Conservation (phyloP, 768 basidiomycete species). For the Suillus subaureus region DNA sequence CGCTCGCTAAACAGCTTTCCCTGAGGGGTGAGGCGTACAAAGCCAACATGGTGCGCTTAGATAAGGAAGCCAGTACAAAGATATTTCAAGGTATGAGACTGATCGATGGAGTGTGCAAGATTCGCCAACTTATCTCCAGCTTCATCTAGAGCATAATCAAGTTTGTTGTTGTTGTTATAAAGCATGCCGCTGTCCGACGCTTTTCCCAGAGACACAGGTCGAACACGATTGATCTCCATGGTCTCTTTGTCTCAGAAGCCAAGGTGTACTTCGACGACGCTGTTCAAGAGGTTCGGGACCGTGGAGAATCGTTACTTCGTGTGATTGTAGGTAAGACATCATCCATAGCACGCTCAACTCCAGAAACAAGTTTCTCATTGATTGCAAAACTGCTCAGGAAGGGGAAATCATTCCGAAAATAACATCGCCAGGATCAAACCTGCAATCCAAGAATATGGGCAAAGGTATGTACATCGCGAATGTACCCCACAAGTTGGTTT, state of each 20-base stretch:
- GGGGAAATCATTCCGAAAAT: conserved; percentile 76
- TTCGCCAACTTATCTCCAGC: background rate
- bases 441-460: conserved; percentile 80
- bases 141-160: conserved; percentile 6
- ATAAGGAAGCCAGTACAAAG: conserved; percentile 78
- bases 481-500: background rate
- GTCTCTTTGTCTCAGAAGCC: conserved; percentile 88
- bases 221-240: conserved; percentile 82
- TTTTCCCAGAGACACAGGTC: conserved; percentile 34
- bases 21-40: conserved; percentile 78
- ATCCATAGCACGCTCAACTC: background rate
- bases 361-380: background rate
- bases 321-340: conserved; percentile 75
- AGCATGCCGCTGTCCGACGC: background rate
- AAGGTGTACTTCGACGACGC: conserved; percentile 67
- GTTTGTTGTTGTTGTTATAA: conserved; percentile 1
- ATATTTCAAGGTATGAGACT: conserved; percentile 67
- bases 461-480: conserved; percentile 48
- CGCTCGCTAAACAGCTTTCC: conserved; percentile 74
- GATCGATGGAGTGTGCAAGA: conserved; percentile 17
- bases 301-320: conserved; percentile 58
- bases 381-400: conserved; percentile 46
- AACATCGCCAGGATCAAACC: conserved; percentile 83
- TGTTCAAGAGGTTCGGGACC: conserved; percentile 57
- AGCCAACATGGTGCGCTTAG: conserved; percentile 68